Base-by-base conservation (phyloP, 169 alveolate genomes). In the Plasmodium fragile region DNA sequence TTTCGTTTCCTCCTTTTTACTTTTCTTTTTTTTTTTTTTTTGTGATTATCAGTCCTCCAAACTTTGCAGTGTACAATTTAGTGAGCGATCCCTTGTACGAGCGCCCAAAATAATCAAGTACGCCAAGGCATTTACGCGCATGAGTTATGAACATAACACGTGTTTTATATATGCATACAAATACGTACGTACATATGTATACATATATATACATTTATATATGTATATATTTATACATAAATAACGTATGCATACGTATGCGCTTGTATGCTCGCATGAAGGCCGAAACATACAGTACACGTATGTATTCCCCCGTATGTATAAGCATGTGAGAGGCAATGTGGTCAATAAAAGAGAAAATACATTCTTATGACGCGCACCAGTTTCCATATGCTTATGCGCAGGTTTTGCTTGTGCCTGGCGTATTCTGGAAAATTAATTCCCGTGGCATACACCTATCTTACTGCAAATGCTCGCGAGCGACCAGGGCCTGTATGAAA, bases 41-140 rank as follows among this genome's bases (percentile, higher is more conserved):
- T 18, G n/a, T 65, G 75, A 28, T 65, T 52, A 32, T 75, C 59
- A 75, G 22, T 75, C 82, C 82, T 4, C 43, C 43, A 73, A 73
- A 73, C 4, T 73, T 13, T 73, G 36, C 55, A 18, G 36, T 32
- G 53, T 73, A 73, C 53, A 73, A 32, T 18, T 18, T 6, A 8
- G 28, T 34, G 30, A 32, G 53, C 13, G 34, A 34, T 73, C 34
- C 36, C 10, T 65, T 65, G 30, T 16, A 65, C 13, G n/a, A 18
- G 75, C 16, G n/a, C 41, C 36, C 1, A 65, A 22, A 22, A 28
- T 65, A 65, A 2, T 49, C 1, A 49, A 8, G 22, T 73, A 73
- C 25, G 45, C 43, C 43, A 32, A 73, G 34, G 34, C 82, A 73
- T 13, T 13, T 73, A 34, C 82, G 18, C 82, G 59, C 6, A 22